Base-by-base conservation (phyloP, 163 green algal genomes). In the Chlamydomonas reinhardtii region DNA sequence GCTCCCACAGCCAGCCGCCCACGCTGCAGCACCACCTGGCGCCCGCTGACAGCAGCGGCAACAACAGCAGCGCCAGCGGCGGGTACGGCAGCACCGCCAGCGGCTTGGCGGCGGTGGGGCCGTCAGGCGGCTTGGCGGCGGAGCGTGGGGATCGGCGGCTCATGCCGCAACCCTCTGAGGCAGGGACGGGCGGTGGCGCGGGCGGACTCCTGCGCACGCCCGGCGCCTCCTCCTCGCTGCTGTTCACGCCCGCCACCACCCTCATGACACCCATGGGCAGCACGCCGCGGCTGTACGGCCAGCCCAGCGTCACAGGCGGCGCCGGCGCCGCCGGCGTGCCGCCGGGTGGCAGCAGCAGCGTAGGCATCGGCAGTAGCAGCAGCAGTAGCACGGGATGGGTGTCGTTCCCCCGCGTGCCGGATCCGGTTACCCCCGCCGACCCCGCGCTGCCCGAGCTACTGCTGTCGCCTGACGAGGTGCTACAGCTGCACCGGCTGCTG, bases 401-500 rank as follows among this genome's bases (percentile, higher is more conserved):
- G 34, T 3, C 81, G 0, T 87, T 90, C 65, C 86, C 79, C 4
- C 76, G 85, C 19, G 76, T 90, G 31, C 69, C 70, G 4, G 85
- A 90, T 39, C 85, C 76, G 15, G 54, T 54, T 0, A 86, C 79
- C 17, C 37, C 59, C 9, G 31, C 85, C 12, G 70, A 82, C 61
- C 24, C 69, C 0, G 34, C 19, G 6, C 86, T 90, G 37, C 72
- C 86, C 0, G 73, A 79, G 73, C 83, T 88, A 72, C 72, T 93
- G 56, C 83, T 94, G 56, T 74, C 70, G 19, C 16, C 39, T 6
- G 82, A 61, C 5, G 90, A 93, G 74, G 70, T 91, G 43, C 37
- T 22, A 16, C 82, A 91, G 82, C 83, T 93, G 59, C 88, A 87
- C 34, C 1, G 64, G 31, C 77, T 90, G 74, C 88, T 93, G 2